Evolutionary conservation across 441 rosid genomes (phyloP).

Genomic region (Rhodomyrtus psidioides): DNA sequence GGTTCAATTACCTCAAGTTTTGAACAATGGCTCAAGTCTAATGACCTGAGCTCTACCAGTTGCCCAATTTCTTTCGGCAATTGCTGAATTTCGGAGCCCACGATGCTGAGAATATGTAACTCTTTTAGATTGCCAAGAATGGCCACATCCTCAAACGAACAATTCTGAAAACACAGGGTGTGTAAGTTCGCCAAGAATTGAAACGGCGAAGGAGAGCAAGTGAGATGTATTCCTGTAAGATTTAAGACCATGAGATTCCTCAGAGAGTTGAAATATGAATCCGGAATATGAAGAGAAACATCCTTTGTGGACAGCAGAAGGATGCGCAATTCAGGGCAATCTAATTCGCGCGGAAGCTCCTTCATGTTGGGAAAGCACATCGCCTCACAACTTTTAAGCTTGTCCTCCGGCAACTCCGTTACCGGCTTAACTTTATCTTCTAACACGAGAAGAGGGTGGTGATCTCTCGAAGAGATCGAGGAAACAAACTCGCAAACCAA

Average conservation of each 20-base stretch:
- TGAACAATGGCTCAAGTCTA: too few relatives aligned
- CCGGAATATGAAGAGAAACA: fast-evolving
- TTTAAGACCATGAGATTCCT: neutral
- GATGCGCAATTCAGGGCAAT: fast-evolving
- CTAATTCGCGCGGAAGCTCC: neutral
- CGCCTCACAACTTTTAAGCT: fast-evolving
- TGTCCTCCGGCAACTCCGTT: fast-evolving
- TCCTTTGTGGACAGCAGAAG: fast-evolving
- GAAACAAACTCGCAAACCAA: neutral
- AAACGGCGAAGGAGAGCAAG: fast-evolving
- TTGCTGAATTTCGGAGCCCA: fast-evolving
- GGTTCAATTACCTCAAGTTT: too few relatives aligned
- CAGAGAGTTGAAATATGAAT: neutral
- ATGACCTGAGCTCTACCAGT: too few relatives aligned
- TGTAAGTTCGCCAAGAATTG: fast-evolving
- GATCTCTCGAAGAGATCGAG: fast-evolving
- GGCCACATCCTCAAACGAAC: neutral
- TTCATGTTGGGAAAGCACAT: neutral
- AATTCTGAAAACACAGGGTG: fast-evolving
- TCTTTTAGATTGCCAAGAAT: fast-evolving
- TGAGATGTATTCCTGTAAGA: neutral
- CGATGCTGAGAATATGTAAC: fast-evolving
- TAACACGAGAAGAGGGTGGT: fast-evolving
- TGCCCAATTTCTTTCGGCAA: neutral
- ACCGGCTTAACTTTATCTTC: fast-evolving